Conservation (phyloP, 352 stramenopile genomes). For the Phytophthora ramorum region DNA sequence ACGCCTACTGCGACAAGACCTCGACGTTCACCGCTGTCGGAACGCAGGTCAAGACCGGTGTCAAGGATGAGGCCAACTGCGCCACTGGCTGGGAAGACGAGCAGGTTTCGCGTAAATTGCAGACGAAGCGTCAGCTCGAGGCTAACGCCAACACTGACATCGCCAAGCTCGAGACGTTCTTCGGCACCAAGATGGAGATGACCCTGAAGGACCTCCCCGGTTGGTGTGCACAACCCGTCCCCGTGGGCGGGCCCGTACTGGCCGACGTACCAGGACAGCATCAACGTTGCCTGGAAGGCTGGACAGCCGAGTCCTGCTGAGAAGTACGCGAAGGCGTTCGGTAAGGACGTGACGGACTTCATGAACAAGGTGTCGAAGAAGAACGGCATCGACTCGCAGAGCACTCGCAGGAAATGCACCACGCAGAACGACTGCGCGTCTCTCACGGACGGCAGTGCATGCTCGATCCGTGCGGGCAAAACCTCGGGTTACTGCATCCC, state of each 20-base stretch:
- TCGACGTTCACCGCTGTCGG: constrained; percentile 1
- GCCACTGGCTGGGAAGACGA: constrained; percentile 30
- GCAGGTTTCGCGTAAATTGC: not conserved
- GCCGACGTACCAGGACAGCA: constrained; percentile 62
- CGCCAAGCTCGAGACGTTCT: constrained; percentile 20
- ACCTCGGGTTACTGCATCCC: constrained; percentile 47
- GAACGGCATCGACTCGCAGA: constrained; percentile 45
- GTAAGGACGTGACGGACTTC: constrained; percentile 38
- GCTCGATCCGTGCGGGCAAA: constrained; percentile 31
- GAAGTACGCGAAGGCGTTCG: constrained; percentile 30
- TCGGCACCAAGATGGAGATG: constrained; percentile 20
- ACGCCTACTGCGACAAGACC: constrained; percentile 15
- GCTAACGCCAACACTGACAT: constrained; percentile 18
- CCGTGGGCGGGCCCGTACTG: constrained; percentile 49
- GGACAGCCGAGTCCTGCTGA: constrained; percentile 31
- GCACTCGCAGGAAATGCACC: constrained; percentile 19
- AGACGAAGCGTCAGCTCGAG: constrained; percentile 30
- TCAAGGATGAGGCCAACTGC: constrained; percentile 19
- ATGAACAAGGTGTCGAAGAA: constrained; percentile 42
- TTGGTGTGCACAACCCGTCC: constrained; percentile 18
- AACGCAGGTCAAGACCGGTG: not conserved
- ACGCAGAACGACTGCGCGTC: constrained; percentile 27
- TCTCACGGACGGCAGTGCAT: constrained; percentile 32
- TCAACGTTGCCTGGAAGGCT: constrained; percentile 56
- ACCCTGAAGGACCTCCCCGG: constrained; percentile 23